Evolutionary conservation across 768 basidiomycete species (phyloP).

Genomic region (Flagelloscypha sp.): DNA sequence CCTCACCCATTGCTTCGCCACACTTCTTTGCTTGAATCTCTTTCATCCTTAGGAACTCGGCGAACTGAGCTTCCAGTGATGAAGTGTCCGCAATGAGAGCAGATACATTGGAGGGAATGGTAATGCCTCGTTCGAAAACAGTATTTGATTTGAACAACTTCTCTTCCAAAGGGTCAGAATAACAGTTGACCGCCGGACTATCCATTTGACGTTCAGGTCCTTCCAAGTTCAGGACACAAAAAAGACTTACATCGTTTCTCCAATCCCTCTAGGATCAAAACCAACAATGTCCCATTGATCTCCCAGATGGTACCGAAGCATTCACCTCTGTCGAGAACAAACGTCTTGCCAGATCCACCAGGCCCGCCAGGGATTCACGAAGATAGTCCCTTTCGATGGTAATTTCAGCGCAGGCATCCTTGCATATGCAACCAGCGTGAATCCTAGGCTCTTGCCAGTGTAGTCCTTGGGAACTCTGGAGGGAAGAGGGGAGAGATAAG

Average conservation of each 20-base stretch:
- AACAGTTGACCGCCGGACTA: slow-evolving; percentile 15
- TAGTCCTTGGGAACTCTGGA: slow-evolving; percentile 20
- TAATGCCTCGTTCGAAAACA: slow-evolving; percentile 16
- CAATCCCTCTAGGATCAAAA: slow-evolving; percentile 21
- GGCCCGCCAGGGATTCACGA: slow-evolving; percentile 19
- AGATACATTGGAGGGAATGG: slow-evolving; percentile 11
- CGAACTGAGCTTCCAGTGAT: slow-evolving; percentile 11
- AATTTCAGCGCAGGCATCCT: slow-evolving; percentile 12
- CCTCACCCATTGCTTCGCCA: slow-evolving; percentile 14
- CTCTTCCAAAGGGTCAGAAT: slow-evolving; percentile 4
- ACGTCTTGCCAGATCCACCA: slow-evolving; percentile 16
- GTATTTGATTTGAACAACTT: slow-evolving; percentile 15
- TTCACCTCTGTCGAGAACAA: slow-evolving; percentile 3
- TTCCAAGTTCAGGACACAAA: no score
- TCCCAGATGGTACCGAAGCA: slow-evolving; percentile 15
- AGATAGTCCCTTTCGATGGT: slow-evolving; percentile 16
- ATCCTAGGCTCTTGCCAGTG: slow-evolving; percentile 12
- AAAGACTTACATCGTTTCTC: slow-evolving; percentile 11
- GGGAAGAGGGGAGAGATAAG: no score
- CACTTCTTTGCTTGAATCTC: slow-evolving; percentile 14
- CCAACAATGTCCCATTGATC: slow-evolving; percentile 21
- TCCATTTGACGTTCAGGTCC: not conserved
- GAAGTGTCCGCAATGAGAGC: slow-evolving; percentile 9
- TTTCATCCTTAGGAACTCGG: slow-evolving; percentile 15
- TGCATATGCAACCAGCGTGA: slow-evolving; percentile 14